phyloP scores from a whole-genome alignment of 2,329 filamentous ascomycete species.

The Monilinia vaccinii-corymbosi region DNA sequence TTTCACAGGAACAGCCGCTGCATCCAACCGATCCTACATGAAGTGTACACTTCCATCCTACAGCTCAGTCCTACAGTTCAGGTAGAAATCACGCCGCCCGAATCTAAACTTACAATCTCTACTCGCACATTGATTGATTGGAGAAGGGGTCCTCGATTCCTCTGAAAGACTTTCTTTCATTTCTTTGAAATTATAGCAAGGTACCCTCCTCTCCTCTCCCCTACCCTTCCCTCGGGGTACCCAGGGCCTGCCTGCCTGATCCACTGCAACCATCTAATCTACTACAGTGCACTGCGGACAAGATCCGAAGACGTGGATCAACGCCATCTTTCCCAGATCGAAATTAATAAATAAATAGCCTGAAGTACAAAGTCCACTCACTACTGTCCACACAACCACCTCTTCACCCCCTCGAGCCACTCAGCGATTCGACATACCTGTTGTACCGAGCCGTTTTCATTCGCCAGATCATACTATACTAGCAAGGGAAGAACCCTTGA shows the following conservation, averaged over 20 bases:
- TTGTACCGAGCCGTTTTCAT: constrained; percentile 1
- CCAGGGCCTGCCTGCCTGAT: neutral
- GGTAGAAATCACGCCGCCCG: too few species aligned
- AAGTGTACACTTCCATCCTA: too few species aligned
- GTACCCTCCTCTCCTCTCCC: neutral
- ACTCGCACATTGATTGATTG: neutral
- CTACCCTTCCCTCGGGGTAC: constrained; percentile 12
- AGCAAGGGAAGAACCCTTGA: neutral
- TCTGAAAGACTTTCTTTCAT: constrained; percentile 8
- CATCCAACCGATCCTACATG: too few species aligned
- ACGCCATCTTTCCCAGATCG: neutral
- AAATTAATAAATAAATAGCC: too few species aligned
- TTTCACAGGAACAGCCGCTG: too few species aligned
- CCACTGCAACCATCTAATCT: neutral
- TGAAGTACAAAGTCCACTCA: neutral
- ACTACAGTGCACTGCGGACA: neutral
- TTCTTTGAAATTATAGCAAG: neutral
- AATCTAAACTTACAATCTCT: too few species aligned
- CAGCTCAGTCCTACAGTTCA: too few species aligned
- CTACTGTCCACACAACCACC: too few species aligned
- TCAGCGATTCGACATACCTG: constrained; percentile 9
- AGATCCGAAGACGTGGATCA: constrained; percentile 4
- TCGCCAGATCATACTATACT: neutral
- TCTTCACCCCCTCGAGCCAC: neutral
- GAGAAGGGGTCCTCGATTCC: constrained; percentile 17